Percentiles rank a stretch among this genome's conserved stretches.
Conservation (phyloP, 1,284 basidiomycete species). For the Xerocomus nothofagi region DNA sequence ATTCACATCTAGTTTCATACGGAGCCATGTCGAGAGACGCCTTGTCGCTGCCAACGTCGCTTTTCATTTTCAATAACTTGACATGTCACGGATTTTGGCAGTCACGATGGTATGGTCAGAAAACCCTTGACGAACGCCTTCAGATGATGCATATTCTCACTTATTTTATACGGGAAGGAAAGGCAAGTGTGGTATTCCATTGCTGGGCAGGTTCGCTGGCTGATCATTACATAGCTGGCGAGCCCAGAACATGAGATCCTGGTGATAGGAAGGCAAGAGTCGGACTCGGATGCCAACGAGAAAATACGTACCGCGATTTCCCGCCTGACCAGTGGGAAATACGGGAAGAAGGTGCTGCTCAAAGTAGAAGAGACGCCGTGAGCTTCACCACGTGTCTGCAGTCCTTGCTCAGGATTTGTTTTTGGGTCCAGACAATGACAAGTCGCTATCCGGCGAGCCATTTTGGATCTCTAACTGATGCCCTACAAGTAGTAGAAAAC, state of each 20-base stretch:
- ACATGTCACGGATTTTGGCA: conserved; percentile 77
- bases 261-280: conserved; percentile 45
- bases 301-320: conserved; percentile 50
- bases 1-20: conserved; percentile 79
- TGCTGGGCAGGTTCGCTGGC: background rate
- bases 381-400: background rate
- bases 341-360: conserved; percentile 73
- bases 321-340: conserved; percentile 51
- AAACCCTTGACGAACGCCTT: conserved; percentile 42
- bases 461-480: background rate
- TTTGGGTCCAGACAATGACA: background rate
- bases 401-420: background rate
- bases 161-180: conserved; percentile 49
- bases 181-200: conserved; percentile 42
- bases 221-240: conserved; percentile 46
- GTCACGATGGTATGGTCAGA: conserved; percentile 64
- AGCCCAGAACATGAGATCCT: conserved; percentile 70
- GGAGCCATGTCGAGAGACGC: conserved; percentile 88
- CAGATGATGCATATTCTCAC: conserved; percentile 53
- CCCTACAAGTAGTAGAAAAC: background rate
- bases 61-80: conserved; percentile 82
- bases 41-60: conserved; percentile 71
- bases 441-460: background rate
- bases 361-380: conserved; percentile 44
- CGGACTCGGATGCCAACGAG: conserved; percentile 52